These are phyloP conservation scores for Myriosclerotinia duriaeana DNA, from an alignment of 2,329 filamentous ascomycete genomes.

Conservation along the genomic window DNA sequence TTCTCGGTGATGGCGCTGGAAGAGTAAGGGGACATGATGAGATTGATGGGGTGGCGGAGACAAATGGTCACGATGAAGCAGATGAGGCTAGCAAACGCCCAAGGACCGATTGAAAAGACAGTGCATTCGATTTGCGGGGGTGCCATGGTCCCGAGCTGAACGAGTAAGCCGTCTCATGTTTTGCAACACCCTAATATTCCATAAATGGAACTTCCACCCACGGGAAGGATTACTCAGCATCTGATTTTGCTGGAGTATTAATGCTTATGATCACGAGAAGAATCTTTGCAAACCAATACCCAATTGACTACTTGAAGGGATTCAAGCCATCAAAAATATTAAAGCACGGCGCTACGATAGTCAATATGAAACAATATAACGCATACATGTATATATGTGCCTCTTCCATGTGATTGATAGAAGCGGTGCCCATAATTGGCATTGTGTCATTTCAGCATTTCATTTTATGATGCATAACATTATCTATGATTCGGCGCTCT, in stretches of 20 bases:
- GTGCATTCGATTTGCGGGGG: neutral
- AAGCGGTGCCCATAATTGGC: no score
- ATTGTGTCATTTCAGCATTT: no score
- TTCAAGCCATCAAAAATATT: neutral
- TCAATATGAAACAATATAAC: no score
- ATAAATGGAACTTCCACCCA: neutral
- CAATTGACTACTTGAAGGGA: neutral
- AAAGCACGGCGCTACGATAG: neutral
- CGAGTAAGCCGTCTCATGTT: neutral
- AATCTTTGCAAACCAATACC: neutral
- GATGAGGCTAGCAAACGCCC: constrained; percentile 29
- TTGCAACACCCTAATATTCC: neutral
- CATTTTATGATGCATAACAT: no score
- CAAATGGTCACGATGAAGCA: constrained; percentile 46
- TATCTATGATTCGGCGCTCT: no score
- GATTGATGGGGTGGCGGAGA: constrained; percentile 45
- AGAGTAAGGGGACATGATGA: constrained; percentile 56
- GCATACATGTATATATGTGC: no score
- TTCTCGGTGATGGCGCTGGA: constrained; percentile 64
- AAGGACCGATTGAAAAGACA: constrained; percentile 9
- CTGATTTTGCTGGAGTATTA: neutral
- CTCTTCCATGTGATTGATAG: no score
- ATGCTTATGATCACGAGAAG: neutral
- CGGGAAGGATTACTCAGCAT: neutral
- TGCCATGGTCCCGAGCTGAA: neutral